Percentiles rank a stretch among this genome's conserved stretches.
These are phyloP conservation scores for Vitellaria paradoxa DNA, from an alignment of 179 eudicot genomes.

Conservation along the genomic window DNA sequence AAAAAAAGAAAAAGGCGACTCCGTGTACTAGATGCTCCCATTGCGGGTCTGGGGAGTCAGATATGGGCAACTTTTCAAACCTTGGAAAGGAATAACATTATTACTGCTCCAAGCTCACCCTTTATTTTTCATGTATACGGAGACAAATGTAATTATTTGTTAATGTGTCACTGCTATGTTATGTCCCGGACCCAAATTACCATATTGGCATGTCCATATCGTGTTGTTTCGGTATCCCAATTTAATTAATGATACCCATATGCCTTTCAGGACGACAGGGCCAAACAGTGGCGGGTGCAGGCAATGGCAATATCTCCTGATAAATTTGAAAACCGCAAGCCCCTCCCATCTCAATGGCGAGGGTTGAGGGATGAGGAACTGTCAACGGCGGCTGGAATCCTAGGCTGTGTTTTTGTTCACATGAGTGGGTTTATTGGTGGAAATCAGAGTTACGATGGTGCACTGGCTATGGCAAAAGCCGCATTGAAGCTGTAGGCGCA, in stretches of 20 bases:
- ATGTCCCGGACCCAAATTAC: no score
- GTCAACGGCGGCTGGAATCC: constrained; percentile 59
- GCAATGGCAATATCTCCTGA: constrained; percentile 77
- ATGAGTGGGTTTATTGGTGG: constrained; percentile 99
- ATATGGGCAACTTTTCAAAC: no score
- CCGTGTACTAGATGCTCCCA: no score
- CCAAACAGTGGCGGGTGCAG: constrained; percentile 85
- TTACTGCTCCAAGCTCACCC: no score
- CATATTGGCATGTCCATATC: no score
- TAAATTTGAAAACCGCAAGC: constrained; percentile 80
- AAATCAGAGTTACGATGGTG: constrained; percentile 71
- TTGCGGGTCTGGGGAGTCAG: no score
- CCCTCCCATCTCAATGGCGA: constrained; percentile 86
- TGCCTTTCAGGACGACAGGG: constrained; percentile 69
- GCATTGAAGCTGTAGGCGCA: constrained; percentile 35
- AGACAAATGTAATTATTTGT: no score
- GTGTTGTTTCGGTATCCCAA: no score
- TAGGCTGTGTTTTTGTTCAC: constrained; percentile 81
- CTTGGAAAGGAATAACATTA: no score
- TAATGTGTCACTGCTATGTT: no score
- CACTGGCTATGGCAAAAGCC: constrained; percentile 77
- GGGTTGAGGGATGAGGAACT: constrained; percentile 86
- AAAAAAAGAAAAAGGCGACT: no score
- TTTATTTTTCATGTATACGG: no score
- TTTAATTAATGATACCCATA: neutral